Evolutionary conservation across 2,329 filamentous ascomycete genomes (phyloP).

Genomic region (Geosmithia flava): DNA sequence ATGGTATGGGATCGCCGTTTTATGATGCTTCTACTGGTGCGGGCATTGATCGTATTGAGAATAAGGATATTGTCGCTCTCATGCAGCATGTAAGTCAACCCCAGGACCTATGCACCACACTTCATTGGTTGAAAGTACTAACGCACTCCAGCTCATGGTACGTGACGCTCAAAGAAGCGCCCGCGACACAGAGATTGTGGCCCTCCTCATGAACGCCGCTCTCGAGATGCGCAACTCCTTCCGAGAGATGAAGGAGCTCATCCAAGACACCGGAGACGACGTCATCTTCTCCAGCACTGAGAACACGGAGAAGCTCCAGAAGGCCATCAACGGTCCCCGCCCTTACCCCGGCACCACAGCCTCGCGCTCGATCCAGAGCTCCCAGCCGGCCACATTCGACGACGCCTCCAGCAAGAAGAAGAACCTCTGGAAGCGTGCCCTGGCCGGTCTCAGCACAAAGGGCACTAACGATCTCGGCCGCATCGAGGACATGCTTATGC

Average conservation of each 20-base stretch:
- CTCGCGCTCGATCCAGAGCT: constrained; percentile 47
- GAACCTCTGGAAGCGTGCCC: constrained; percentile 86
- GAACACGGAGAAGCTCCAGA: constrained; percentile 77
- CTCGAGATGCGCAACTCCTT: constrained; percentile 96
- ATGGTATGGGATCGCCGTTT: constrained; percentile 78
- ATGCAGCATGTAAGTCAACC: constrained; percentile 74
- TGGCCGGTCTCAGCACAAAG: constrained; percentile 81
- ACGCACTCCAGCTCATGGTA: constrained; percentile 75
- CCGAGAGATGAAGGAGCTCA: constrained; percentile 85
- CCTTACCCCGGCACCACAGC: constrained; percentile 65
- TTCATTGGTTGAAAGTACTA: too few relatives aligned
- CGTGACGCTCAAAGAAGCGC: constrained; percentile 94
- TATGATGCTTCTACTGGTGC: constrained; percentile 83
- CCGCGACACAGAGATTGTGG: constrained; percentile 89
- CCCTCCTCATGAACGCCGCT: constrained; percentile 84
- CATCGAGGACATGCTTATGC: constrained; percentile 86
- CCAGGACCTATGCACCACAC: constrained; percentile 23
- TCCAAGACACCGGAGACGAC: constrained; percentile 73
- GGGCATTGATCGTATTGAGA: constrained; percentile 85
- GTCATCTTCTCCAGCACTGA: constrained; percentile 79
- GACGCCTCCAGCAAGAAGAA: constrained; percentile 65
- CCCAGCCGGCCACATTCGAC: constrained; percentile 41
- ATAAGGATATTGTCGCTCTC: constrained; percentile 88
- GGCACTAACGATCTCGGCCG: constrained; percentile 77
- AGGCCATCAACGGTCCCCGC: constrained; percentile 72